phyloP scores from a whole-genome alignment of 192 early-diverging fungal species.

The Mortierella alpina region DNA sequence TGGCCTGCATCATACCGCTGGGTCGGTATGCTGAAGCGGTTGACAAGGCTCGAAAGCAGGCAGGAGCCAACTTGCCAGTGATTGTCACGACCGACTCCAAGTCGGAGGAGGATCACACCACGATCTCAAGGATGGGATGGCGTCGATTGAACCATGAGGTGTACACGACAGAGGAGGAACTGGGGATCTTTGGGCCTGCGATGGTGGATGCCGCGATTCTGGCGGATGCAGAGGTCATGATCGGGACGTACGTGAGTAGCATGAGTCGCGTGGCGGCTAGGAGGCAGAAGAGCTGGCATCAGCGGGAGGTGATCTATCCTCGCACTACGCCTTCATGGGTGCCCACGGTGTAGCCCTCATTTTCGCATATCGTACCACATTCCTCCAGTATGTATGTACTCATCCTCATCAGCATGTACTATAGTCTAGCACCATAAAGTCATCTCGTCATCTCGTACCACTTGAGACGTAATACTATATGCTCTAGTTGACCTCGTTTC shows the following conservation, averaged over 20 bases:
- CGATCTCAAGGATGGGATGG: constrained; percentile 42
- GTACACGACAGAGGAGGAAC: constrained; percentile 39
- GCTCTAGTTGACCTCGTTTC: no score
- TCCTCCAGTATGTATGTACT: not conserved
- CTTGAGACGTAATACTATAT: no score
- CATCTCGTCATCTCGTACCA: no score
- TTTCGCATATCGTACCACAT: no score
- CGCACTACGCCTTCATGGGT: constrained; percentile 31
- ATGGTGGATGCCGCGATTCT: constrained; percentile 42
- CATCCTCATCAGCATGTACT: not conserved
- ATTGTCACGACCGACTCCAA: constrained; percentile 32
- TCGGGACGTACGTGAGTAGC: constrained; percentile 28
- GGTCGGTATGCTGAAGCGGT: constrained; percentile 39
- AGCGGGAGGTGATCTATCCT: constrained; percentile 23
- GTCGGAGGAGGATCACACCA: constrained; percentile 19
- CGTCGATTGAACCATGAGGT: constrained; percentile 26
- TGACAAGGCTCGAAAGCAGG: constrained; percentile 8
- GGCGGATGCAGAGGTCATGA: constrained; percentile 32
- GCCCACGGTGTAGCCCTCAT: not conserved
- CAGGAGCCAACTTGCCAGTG: constrained; percentile 22
- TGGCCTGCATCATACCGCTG: constrained; percentile 30
- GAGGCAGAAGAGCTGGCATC: constrained; percentile 31
- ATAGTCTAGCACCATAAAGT: no score
- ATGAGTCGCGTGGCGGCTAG: constrained; percentile 31
- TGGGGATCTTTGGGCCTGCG: constrained; percentile 44